Conservation (phyloP, 805 yeast genomes). For the Suhomyces prunicola region DNA sequence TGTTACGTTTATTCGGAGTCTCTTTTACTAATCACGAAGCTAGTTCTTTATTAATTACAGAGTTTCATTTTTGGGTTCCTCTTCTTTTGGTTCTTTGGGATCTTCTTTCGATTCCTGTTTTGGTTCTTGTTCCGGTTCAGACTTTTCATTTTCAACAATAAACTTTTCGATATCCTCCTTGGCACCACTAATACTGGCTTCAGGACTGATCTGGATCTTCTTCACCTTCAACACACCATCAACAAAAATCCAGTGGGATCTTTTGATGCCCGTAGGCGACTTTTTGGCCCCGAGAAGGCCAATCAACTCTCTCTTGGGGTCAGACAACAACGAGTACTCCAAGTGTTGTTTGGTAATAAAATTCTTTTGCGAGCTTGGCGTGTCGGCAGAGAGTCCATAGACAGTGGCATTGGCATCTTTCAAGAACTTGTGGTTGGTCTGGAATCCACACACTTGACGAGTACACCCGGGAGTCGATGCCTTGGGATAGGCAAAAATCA, state of each 20-base stretch:
- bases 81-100: neutral
- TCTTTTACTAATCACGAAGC: too few species aligned
- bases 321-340: slow-evolving; percentile 72
- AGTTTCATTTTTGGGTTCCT: neutral
- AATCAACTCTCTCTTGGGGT: slow-evolving; percentile 67
- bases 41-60: neutral
- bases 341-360: slow-evolving; percentile 72
- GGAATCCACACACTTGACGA: slow-evolving; percentile 86
- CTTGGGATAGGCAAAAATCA: slow-evolving; percentile 71
- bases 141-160: slow-evolving; percentile 16
- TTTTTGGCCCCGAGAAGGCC: slow-evolving; percentile 81
- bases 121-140: slow-evolving; percentile 1
- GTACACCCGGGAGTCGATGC: slow-evolving; percentile 98
- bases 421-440: slow-evolving; percentile 58
- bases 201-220: slow-evolving; percentile 51
- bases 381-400: slow-evolving; percentile 80
- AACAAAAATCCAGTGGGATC: slow-evolving; percentile 90
- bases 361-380: slow-evolving; percentile 71
- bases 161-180: slow-evolving; percentile 52
- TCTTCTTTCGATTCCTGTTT: neutral
- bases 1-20: too few species aligned
- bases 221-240: slow-evolving; percentile 65
- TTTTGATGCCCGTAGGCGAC: slow-evolving; percentile 66
- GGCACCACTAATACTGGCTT: slow-evolving; percentile 55
- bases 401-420: slow-evolving; percentile 52